phyloP scores from a whole-genome alignment of 495 filamentous ascomycete genomes.

The Haplographium delicatum region DNA sequence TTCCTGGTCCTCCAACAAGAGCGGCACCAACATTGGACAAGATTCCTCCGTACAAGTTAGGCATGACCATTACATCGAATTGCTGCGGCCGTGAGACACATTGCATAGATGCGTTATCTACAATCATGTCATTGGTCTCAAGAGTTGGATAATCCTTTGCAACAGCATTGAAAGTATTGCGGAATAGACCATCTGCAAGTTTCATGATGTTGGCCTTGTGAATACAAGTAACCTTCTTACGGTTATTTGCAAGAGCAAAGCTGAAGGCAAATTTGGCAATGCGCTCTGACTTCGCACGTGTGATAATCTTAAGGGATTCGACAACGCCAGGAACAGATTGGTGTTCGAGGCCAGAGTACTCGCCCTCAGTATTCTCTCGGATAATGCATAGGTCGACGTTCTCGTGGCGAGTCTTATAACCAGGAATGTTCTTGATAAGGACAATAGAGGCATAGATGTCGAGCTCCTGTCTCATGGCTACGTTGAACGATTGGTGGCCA shows the following conservation, averaged over 20 bases:
- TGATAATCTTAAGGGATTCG: conserved; percentile 99
- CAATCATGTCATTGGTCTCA: conserved; percentile 97
- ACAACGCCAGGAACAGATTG: conserved; percentile 96
- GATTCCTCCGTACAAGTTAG: conserved; percentile 98
- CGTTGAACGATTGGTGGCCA: conserved; percentile 98
- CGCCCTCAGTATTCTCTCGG: conserved; percentile 99
- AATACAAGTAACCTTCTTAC: conserved; percentile 97
- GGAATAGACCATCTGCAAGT: conserved; percentile 96
- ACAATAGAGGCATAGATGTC: conserved; percentile 99
- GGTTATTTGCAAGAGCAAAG: conserved; percentile 96
- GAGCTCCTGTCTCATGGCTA: conserved; percentile 95
- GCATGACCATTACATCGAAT: conserved; percentile 99
- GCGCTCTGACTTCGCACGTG: conserved; percentile 94
- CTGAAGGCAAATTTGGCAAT: conserved; percentile 98
- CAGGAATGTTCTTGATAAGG: conserved; percentile 98
- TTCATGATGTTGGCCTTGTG: conserved; percentile 99
- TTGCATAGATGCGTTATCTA: conserved; percentile 99
- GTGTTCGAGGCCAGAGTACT: conserved; percentile 98
- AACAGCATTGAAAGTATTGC: conserved; percentile 89
- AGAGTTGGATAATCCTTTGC: conserved; percentile 90
- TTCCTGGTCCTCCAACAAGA: conserved; percentile 94
- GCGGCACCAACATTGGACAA: conserved; percentile 98
- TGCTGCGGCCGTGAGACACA: conserved; percentile 93
- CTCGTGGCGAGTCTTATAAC: conserved; percentile 94
- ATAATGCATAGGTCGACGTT: conserved; percentile 98